Evolutionary conservation across 768 basidiomycete species (phyloP).

Genomic region (Galerina sulciceps): DNA sequence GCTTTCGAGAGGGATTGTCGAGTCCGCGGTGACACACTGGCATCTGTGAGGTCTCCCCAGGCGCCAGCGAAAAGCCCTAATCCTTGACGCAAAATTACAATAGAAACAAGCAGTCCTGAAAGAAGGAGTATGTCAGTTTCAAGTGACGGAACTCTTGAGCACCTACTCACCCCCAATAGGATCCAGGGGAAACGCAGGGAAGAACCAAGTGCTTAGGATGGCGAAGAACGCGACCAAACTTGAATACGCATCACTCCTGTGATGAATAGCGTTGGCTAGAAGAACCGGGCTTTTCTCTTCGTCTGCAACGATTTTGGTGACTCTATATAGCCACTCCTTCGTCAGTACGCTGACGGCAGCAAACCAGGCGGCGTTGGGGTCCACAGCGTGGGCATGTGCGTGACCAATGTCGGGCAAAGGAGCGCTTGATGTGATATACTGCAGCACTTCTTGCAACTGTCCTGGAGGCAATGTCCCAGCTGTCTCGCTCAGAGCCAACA

Average conservation of each 20-base stretch:
- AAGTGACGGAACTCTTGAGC: background rate
- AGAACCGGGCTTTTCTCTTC: conserved; percentile 91
- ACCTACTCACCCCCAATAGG: conserved; percentile 81
- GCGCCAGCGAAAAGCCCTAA: conserved; percentile 67
- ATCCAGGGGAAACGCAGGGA: conserved; percentile 87
- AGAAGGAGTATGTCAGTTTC: background rate
- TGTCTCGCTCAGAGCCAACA: conserved; percentile 71
- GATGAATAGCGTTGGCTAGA: conserved; percentile 95
- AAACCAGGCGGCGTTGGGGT: conserved; percentile 98
- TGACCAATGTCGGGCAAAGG: conserved; percentile 61
- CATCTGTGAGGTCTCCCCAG: conserved; percentile 83
- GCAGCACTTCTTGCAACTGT: conserved; percentile 63
- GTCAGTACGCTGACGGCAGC: conserved; percentile 77
- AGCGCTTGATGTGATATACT: conserved; percentile 56
- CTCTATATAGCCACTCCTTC: conserved; percentile 94
- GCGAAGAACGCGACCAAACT: conserved; percentile 90
- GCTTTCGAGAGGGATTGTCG: conserved; percentile 55
- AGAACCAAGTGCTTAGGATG: conserved; percentile 87
- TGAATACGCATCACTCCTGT: conserved; percentile 96
- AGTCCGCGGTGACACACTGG: conserved; percentile 67
- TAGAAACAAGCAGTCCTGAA: conserved; percentile 83
- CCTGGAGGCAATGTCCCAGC: conserved; percentile 69
- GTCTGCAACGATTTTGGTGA: conserved; percentile 88
- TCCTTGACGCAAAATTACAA: conserved; percentile 85
- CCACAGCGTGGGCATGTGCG: conserved; percentile 64